A percentile compares a stretch with the other conserved stretches of the same genome.
These are phyloP conservation scores for Mesembryanthemum crystallinum DNA, from an alignment of 148 eudicot species.

Conservation along the genomic window DNA sequence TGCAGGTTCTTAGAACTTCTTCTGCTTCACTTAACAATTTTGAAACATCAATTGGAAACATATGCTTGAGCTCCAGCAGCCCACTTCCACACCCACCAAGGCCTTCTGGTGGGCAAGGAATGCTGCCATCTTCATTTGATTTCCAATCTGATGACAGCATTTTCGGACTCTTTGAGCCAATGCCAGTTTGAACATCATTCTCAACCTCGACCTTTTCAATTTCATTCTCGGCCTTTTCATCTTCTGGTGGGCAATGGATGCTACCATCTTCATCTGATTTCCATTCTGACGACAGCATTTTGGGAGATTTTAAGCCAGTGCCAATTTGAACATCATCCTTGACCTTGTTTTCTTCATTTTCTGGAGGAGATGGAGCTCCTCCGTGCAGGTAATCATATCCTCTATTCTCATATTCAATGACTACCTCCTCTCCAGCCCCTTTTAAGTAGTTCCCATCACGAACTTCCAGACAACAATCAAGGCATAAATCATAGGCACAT, in stretches of 20 bases:
- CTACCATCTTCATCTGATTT: too few relatives aligned
- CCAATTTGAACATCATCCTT: neutral
- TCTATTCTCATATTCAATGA: conserved; percentile 26
- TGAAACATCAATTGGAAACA: conserved; percentile 36
- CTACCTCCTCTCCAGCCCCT: conserved; percentile 39
- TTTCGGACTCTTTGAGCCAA: neutral
- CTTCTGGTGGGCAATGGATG: too few relatives aligned
- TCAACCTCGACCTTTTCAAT: neutral
- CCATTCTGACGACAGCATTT: too few relatives aligned
- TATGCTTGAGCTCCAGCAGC: conserved; percentile 34
- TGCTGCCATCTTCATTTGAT: conserved; percentile 42
- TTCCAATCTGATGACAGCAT: conserved; percentile 39
- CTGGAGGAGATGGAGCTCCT: conserved; percentile 2
- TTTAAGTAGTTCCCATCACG: conserved; percentile 45
- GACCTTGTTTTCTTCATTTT: neutral
- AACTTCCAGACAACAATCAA: conserved; percentile 61
- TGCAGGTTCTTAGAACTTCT: conserved; percentile 20
- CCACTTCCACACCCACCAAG: conserved; percentile 53
- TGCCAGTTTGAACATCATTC: neutral
- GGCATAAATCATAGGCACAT: conserved; percentile 65
- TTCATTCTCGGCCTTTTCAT: neutral
- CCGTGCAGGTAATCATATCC: conserved; percentile 43
- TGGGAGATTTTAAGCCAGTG: neutral
- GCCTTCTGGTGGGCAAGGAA: conserved; percentile 55
- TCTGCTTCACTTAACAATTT: conserved; percentile 35